Conservation (phyloP, 2,329 filamentous ascomycete species). For the Tolypocladium cylindrosporum region DNA sequence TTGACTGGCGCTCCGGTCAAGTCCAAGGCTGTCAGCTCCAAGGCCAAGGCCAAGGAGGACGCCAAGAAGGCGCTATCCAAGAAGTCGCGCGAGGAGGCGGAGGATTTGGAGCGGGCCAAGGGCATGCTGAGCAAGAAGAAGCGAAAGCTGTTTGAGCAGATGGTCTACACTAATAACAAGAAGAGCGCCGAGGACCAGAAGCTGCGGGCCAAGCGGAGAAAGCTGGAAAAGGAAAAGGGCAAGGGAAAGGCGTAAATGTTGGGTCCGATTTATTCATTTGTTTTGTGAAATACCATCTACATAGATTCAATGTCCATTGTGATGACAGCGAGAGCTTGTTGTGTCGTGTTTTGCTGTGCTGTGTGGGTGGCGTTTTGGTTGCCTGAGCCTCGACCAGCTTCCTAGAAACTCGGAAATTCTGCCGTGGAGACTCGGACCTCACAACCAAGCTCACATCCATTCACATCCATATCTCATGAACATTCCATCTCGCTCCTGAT, state of each 20-base stretch:
- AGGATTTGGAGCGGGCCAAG: conserved; percentile 86
- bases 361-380: not conserved
- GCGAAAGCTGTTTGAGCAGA: conserved; percentile 94
- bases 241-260: conserved; percentile 27
- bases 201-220: conserved; percentile 81
- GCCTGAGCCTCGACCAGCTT: not conserved
- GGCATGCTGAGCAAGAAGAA: conserved; percentile 99
- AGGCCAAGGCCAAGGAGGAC: conserved; percentile 57
- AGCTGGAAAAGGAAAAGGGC: conserved; percentile 59
- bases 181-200: conserved; percentile 84
- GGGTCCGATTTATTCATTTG: not conserved
- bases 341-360: not conserved
- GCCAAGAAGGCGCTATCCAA: conserved; percentile 59
- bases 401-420: not conserved
- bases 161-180: conserved; percentile 91
- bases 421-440: not conserved
- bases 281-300: conserved; percentile 4
- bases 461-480: not conserved
- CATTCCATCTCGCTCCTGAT: not conserved
- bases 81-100: conserved; percentile 65
- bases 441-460: not conserved
- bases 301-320: conserved; percentile 2
- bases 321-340: not conserved
- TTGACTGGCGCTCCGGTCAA: conserved; percentile 58
- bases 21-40: conserved; percentile 34